Evolutionary conservation across 2,329 filamentous ascomycete species (phyloP), one percentile per base, ranked within the genome.

Genomic region (Fusarium abutilonis): DNA sequence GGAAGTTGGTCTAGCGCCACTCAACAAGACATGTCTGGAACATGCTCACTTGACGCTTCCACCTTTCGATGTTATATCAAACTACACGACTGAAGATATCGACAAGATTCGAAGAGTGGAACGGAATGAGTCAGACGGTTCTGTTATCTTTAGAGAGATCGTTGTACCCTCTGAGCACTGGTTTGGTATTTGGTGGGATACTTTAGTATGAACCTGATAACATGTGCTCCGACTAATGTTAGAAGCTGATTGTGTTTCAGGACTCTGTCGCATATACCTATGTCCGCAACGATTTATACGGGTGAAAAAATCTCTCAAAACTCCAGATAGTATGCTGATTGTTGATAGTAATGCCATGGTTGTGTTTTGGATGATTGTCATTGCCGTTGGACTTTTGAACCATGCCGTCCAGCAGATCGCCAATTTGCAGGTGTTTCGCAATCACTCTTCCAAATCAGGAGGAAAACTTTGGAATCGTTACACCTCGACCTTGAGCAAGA

Each of bases 361-460:
- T 8, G 47, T 69, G 0, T 82, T 80, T 52, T 83, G 80, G 80
- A 49, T 59, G 0, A 52, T 67, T 2, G 77, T 81, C 1, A 56
- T 79, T 9, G 64, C 69, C 4, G 61, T 80, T 7, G 79, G 78
- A 9, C 28, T 77, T 1, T 56, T 64, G 1, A 74, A 73, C 19
- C 78, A 76, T 13, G 28, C 73, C 0, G 17, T 71, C 0, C 43
- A 56, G 7, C 52, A 63, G 10, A 34, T 68, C 5, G 40, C 52
- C 1, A 61, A 59, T 9, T 17, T 57, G 0, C 56, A 54, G 1
- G 4, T 57, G 1, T 9, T 52, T 9, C 60, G 50, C 1, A 40
- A n/a, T 2, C 52, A 48, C 3, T 46, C 64, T 1, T 9, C 48
- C 0, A 60, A 35, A 8, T 13, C 59, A 0, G 46, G 47, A 0